Evolutionary conservation across 306 rosid species (phyloP).

Genomic region (Macrotyloma uniflorum): DNA sequence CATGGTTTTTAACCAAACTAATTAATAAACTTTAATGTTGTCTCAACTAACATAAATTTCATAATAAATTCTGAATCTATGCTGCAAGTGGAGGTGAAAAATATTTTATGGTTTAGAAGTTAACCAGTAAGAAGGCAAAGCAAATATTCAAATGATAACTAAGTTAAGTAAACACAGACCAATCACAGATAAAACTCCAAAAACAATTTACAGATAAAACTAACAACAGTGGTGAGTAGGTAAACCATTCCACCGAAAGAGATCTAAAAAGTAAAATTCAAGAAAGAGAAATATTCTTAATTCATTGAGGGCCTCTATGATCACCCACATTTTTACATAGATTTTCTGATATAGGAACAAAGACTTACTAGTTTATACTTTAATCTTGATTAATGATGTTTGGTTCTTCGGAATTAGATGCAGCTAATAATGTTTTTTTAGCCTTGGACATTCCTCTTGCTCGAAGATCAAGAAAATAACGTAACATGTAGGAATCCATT

Average conservation of each 20-base stretch:
- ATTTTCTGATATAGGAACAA: too few relatives aligned
- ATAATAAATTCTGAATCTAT: too few relatives aligned
- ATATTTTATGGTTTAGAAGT: background rate
- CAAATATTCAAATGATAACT: background rate
- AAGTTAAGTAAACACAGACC: background rate
- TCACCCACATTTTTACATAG: background rate
- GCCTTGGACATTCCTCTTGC: constrained; percentile 32
- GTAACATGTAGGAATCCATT: constrained; percentile 34
- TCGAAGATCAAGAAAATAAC: constrained; percentile 27
- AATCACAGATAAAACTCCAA: background rate
- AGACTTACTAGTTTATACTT: background rate
- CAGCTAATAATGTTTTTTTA: constrained; percentile 15
- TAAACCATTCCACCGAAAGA: background rate
- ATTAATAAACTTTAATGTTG: too few relatives aligned
- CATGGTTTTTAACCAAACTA: too few relatives aligned
- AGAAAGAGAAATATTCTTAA: background rate
- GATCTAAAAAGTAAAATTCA: too few relatives aligned
- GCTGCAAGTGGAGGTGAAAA: too few relatives aligned
- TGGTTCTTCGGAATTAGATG: constrained; percentile 8
- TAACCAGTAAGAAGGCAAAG: background rate
- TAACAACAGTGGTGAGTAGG: background rate
- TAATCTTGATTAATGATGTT: background rate
- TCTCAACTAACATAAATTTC: too few relatives aligned
- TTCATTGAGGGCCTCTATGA: background rate
- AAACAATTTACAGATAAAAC: background rate